Percentiles rank a stretch among this genome's conserved stretches.
Conservation (phyloP, 2,329 filamentous ascomycete genomes). For the Cadophora luteo-olivacea region DNA sequence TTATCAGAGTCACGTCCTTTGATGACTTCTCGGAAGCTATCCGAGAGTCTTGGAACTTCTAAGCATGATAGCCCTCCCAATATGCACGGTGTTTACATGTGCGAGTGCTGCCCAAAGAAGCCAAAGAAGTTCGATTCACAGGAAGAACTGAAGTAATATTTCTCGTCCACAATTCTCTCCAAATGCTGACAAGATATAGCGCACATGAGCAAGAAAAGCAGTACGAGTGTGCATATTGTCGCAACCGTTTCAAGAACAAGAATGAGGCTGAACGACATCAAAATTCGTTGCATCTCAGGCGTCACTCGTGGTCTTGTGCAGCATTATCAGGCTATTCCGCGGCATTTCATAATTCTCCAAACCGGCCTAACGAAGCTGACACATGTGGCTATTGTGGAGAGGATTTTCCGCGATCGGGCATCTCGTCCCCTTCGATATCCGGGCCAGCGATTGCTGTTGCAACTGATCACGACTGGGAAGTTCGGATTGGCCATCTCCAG, state of each 20-base stretch:
- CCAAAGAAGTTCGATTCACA: slow-evolving; percentile 91
- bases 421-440: slow-evolving; percentile 48
- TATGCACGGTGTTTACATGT: slow-evolving; percentile 70
- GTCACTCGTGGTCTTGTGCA: slow-evolving; percentile 96
- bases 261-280: slow-evolving; percentile 97
- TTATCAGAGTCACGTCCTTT: slow-evolving; percentile 49
- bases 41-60: slow-evolving; percentile 45
- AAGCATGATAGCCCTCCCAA: slow-evolving; percentile 58
- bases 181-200: slow-evolving; percentile 54
- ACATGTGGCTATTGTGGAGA: slow-evolving; percentile 95
- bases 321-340: slow-evolving; percentile 78
- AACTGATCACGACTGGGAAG: slow-evolving; percentile 88
- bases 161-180: background rate
- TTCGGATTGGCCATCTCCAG: slow-evolving; percentile 84
- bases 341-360: slow-evolving; percentile 84
- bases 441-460: slow-evolving; percentile 53
- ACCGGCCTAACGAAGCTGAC: slow-evolving; percentile 71
- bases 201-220: slow-evolving; percentile 94
- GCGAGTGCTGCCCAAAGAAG: slow-evolving; percentile 96
- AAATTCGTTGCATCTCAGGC: slow-evolving; percentile 89
- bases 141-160: slow-evolving; percentile 80
- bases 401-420: slow-evolving; percentile 67
- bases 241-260: slow-evolving; percentile 98
- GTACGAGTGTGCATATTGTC: slow-evolving; percentile 91
- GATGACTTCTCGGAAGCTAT: slow-evolving; percentile 53